phyloP scores from a whole-genome alignment of 2,329 filamentous ascomycete species.

The Arthrobotrys sinensis region DNA sequence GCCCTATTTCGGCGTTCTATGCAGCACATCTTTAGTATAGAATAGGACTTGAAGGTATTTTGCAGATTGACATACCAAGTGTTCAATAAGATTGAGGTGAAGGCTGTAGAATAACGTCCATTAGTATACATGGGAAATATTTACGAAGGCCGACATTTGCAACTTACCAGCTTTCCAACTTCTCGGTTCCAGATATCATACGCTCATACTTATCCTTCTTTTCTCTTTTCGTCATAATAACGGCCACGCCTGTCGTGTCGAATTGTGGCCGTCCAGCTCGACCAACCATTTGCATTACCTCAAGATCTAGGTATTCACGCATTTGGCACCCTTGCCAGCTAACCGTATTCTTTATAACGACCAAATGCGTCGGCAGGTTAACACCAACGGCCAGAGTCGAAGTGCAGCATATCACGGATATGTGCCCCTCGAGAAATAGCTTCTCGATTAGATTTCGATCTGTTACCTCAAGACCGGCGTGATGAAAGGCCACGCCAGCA shows the following conservation, averaged over 20 bases:
- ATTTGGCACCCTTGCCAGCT: constrained; percentile 75
- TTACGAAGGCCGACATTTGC: background rate
- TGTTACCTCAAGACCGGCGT: constrained; percentile 78
- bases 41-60: background rate
- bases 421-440: constrained; percentile 78
- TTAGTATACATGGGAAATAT: background rate
- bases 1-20: constrained; percentile 83
- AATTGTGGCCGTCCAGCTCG: constrained; percentile 88
- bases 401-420: constrained; percentile 87
- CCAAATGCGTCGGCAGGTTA: constrained; percentile 86
- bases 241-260: constrained; percentile 80
- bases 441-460: constrained; percentile 79
- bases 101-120: constrained; percentile 69
- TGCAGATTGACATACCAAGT: constrained; percentile 70
- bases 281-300: constrained; percentile 92
- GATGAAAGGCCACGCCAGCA: constrained; percentile 83
- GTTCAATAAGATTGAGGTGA: constrained; percentile 84
- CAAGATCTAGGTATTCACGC: constrained; percentile 83
- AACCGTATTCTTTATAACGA: constrained; percentile 85
- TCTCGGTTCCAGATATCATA: constrained; percentile 80
- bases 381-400: constrained; percentile 87
- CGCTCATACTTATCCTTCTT: constrained; percentile 78
- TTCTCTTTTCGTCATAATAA: constrained; percentile 82
- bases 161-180: constrained; percentile 78
- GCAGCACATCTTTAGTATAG: constrained; percentile 8